Conservation (phyloP, 169 alveolate species). For the Plasmodium chabaudi region DNA sequence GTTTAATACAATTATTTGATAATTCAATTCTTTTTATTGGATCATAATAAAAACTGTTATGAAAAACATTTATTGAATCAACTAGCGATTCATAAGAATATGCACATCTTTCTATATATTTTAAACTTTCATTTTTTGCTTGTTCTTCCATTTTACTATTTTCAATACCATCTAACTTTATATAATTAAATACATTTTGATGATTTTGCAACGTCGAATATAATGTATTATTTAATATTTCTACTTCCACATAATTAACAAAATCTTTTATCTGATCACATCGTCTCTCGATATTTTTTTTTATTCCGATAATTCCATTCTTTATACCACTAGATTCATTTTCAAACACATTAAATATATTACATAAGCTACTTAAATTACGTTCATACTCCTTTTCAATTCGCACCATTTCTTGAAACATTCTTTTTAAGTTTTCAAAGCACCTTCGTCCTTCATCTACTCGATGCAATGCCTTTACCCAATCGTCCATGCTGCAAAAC, state of each 20-base stretch:
- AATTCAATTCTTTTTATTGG: conserved; percentile 65
- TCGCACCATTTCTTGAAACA: conserved; percentile 28
- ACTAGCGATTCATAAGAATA: conserved; percentile 37
- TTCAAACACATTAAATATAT: conserved; percentile 21
- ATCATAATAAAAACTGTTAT: conserved; percentile 49
- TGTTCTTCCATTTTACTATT: conserved; percentile 39
- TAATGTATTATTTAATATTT: conserved; percentile 55
- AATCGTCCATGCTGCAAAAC: conserved; percentile 29
- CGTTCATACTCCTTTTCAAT: conserved; percentile 62
- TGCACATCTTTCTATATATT: conserved; percentile 49
- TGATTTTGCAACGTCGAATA: conserved; percentile 39
- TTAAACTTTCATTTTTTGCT: conserved; percentile 40
- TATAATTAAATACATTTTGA: conserved; percentile 60
- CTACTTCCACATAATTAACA: conserved; percentile 50
- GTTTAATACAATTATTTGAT: conserved; percentile 44
- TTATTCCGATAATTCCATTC: conserved; percentile 44
- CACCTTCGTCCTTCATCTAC: conserved; percentile 70
- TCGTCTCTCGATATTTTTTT: conserved; percentile 58
- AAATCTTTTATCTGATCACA: conserved; percentile 69
- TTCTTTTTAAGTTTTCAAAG: conserved; percentile 24
- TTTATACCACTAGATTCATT: conserved; percentile 59
- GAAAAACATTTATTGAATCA: conserved; percentile 41
- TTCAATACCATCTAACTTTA: conserved; percentile 57
- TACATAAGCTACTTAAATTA: conserved; percentile 33
- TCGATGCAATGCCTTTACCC: conserved; percentile 53